A percentile compares a stretch with the other conserved stretches of the same genome.
phyloP scores from a whole-genome alignment of 306 rosid species.

The Cucumis sativus region Cucumber_9930_V3 NC_026655.2:728501-729000 shows the following conservation, averaged over 20 bases:
- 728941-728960: too few species aligned
- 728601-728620: not conserved
- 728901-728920: too few species aligned
- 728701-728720: not conserved
- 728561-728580: not conserved
- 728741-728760: not conserved
- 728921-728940: too few species aligned
- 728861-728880: too few species aligned
- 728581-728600: conserved; percentile 4
- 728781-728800: not conserved
- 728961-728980: too few species aligned
- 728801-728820: too few species aligned
- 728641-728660: not conserved
- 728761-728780: not conserved
- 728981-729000: too few species aligned
- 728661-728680: not conserved
- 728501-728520: conserved; percentile 5
- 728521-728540: not conserved
- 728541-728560: not conserved
- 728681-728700: not conserved
- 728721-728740: not conserved
- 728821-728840: too few species aligned
- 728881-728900: too few species aligned
- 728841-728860: too few species aligned
- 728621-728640: not conserved